These are phyloP conservation scores for Corymbia maculata DNA, from an alignment of 345 rosid genomes.

Conservation along the genomic window DNA sequence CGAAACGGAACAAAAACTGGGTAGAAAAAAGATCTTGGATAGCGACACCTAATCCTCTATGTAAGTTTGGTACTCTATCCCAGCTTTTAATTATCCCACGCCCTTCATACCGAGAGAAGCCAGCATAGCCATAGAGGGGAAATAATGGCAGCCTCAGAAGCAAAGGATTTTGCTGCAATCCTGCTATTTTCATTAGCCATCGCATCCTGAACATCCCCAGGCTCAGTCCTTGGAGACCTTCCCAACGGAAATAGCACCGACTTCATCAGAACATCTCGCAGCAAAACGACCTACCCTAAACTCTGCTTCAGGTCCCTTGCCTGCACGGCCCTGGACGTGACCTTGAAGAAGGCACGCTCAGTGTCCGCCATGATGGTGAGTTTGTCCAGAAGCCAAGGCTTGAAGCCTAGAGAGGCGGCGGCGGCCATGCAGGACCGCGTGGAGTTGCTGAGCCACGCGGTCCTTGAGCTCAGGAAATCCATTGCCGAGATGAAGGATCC, in stretches of 20 bases:
- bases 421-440: conserved; percentile 59
- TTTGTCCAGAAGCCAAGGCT: conserved; percentile 25
- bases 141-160: background rate
- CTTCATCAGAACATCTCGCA: conserved; percentile 56
- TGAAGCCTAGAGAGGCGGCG: conserved; percentile 31
- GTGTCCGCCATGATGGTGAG: conserved; percentile 28
- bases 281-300: conserved; percentile 44
- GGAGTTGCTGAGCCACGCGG: conserved; percentile 45
- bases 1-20: background rate
- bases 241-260: conserved; percentile 16
- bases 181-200: conserved; percentile 6
- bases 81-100: background rate
- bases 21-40: background rate
- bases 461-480: conserved; percentile 49
- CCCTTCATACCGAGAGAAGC: background rate
- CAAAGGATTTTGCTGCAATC: background rate
- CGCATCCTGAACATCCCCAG: background rate
- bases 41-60: background rate
- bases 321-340: conserved; percentile 54
- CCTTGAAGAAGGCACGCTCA: conserved; percentile 29
- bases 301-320: conserved; percentile 69
- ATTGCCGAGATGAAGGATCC: conserved; percentile 36
- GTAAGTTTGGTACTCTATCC: background rate
- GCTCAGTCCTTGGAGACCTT: conserved; percentile 12
- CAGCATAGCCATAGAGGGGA: background rate